Evolutionary conservation across 345 rosid species (phyloP).

Genomic region (Camelina hispida): DNA sequence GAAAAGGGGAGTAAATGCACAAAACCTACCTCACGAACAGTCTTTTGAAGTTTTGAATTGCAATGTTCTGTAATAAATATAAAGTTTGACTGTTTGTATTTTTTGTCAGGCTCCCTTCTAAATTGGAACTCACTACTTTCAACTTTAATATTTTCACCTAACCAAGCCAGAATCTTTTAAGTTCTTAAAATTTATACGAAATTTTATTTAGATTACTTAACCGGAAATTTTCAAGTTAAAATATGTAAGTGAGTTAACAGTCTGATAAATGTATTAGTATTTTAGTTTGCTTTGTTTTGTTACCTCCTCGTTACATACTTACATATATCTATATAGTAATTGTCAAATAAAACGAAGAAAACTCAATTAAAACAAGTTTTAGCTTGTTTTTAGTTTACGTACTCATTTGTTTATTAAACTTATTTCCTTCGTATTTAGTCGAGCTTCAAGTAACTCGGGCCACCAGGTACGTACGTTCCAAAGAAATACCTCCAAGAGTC

Average conservation of each 20-base stretch:
- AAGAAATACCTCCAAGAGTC: neutral
- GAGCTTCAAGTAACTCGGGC: neutral
- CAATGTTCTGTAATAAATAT: constrained; percentile 17
- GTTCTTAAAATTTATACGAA: neutral
- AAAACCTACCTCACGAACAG: constrained; percentile 27
- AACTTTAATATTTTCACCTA: constrained; percentile 37
- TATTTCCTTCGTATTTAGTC: neutral
- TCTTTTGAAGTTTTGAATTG: constrained; percentile 14
- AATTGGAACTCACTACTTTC: constrained; percentile 32
- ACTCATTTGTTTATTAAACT: neutral
- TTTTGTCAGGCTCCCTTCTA: constrained; percentile 29
- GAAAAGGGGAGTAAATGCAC: constrained; percentile 31
- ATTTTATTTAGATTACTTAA: neutral
- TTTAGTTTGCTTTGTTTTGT: neutral
- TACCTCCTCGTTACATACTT: neutral
- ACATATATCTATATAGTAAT: neutral
- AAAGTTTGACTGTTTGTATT: constrained; percentile 29
- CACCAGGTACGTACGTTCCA: constrained; percentile 9
- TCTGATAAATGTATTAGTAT: constrained; percentile 12
- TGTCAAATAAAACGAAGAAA: neutral
- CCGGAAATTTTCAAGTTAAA: too few species aligned
- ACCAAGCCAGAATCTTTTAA: constrained; percentile 6
- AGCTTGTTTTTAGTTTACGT: neutral
- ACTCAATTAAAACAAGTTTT: neutral
- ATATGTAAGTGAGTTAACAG: neutral